These are phyloP conservation scores for Blastocystis sp. DNA, from an alignment of 352 stramenopile species.

Conservation along the genomic window DNA sequence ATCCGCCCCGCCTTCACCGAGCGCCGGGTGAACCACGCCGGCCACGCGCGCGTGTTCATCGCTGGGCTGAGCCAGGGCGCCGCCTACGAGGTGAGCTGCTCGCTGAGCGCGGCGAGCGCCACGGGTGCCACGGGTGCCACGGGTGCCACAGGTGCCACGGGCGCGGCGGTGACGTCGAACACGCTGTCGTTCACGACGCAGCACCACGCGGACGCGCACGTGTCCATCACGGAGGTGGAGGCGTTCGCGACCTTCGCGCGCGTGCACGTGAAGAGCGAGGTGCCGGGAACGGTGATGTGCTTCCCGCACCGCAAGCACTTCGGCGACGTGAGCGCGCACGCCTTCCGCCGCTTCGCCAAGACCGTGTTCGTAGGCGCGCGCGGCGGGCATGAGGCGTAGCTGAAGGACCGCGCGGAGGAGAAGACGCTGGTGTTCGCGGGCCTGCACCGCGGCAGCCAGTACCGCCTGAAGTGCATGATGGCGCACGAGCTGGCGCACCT, in stretches of 20 bases:
- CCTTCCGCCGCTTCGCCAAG: slow-evolving; percentile 11
- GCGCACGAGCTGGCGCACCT: slow-evolving; percentile 3
- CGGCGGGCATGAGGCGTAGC: not conserved
- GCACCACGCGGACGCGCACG: not conserved
- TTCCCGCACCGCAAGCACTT: not conserved
- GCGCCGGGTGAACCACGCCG: not conserved
- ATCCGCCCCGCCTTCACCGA: not conserved
- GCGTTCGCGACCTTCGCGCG: slow-evolving; percentile 32
- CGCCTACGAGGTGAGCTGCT: slow-evolving; percentile 20
- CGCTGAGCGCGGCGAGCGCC: not conserved
- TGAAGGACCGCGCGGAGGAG: not conserved
- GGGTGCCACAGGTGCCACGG: too few species aligned
- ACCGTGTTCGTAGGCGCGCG: not conserved
- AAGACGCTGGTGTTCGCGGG: not conserved
- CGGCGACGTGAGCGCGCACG: not conserved
- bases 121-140: too few species aligned
- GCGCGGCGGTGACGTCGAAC: not conserved
- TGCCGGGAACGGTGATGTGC: not conserved
- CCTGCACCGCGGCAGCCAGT: slow-evolving; percentile 19
- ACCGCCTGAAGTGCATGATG: slow-evolving; percentile 62
- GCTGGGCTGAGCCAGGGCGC: not conserved
- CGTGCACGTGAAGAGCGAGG: slow-evolving; percentile 8
- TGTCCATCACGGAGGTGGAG: slow-evolving; percentile 40
- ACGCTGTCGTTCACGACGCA: not conserved
- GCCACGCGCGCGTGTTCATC: not conserved